Percentiles rank a stretch among this genome's conserved stretches.
Conservation (phyloP, 257 asterid species). For the Rhazya stricta region DNA sequence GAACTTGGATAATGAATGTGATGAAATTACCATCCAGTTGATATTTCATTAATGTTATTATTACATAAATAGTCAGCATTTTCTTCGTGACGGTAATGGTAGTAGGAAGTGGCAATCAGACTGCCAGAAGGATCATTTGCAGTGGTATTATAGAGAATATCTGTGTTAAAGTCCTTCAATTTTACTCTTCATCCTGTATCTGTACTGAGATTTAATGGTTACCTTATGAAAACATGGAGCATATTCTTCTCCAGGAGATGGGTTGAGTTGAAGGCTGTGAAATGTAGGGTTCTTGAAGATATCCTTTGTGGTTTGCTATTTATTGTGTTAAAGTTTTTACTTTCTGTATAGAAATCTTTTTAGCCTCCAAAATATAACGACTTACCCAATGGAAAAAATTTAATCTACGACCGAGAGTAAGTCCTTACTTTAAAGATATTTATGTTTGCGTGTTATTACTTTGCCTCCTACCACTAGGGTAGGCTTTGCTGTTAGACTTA, state of each 20-base stretch:
- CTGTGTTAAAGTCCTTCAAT: neutral
- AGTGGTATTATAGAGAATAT: neutral
- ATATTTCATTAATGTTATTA: neutral
- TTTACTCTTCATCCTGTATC: neutral
- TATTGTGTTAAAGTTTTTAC: neutral
- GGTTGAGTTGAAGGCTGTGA: neutral
- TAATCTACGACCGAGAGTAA: neutral
- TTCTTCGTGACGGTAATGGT: neutral
- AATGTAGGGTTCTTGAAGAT: neutral
- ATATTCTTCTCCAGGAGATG: neutral
- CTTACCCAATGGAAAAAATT: neutral
- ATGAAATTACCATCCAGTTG: neutral
- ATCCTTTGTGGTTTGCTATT: neutral
- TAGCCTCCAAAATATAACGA: neutral
- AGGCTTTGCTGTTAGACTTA: neutral
- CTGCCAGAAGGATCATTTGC: neutral
- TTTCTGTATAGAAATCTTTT: neutral
- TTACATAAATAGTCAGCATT: neutral
- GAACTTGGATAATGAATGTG: neutral
- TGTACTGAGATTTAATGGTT: neutral
- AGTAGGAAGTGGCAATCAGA: neutral
- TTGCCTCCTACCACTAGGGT: neutral
- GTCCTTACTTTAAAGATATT: neutral
- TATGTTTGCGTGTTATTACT: neutral
- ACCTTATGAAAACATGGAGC: neutral